Evolutionary conservation across 1,284 basidiomycete genomes (phyloP), one percentile per base, ranked within the genome.

Genomic region (Leccinum olivaceoglutinosum): DNA sequence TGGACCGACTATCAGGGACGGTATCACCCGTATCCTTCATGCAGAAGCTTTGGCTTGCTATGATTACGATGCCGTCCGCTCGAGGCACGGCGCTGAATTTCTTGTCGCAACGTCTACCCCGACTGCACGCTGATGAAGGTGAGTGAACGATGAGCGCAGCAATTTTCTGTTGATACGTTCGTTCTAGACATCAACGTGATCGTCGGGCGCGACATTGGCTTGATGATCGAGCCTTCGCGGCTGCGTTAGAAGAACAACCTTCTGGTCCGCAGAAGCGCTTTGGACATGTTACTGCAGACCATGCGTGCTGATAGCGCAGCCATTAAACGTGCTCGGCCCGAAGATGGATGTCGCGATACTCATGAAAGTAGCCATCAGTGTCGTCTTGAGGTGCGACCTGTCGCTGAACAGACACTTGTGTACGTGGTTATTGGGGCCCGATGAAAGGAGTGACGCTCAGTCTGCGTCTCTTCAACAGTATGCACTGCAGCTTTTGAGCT

Each of bases 151-250:
- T 65, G 41, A 16, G 59, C 18, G 18, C 51, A 11, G 38, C 14
- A 6, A 4, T 3, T 58, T 62, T 63, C 55, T 49, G 25, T 68
- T 39, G 56, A 49, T 67, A 57, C 46, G 65, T 21, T 64, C 29
- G 29, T 58, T 66, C n/a, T 41, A 92, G 92, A 93, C 70, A 86
- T 94, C 39, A 82, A 83, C 1, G 71, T 79, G 7, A 86, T 93
- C 49, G 85, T 94, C n/a, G 92, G 90, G 1, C 82, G 86, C 46
- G 95, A 98, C 70, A 85, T 93, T 32, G 96, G 96, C 1, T 80
- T 98, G 57, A 92, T 99, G 88, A 89, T 98, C 84, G 96, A 55
- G 96, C 92, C 0, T 92, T 98, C 63, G 83, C 94, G 1, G 88
- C 94, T 5, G 91, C 92, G 32, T 80, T 99, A 29, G 92, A 93